Conservation (phyloP, 2,329 filamentous ascomycete genomes). For the Myotisia sp. region DNA sequence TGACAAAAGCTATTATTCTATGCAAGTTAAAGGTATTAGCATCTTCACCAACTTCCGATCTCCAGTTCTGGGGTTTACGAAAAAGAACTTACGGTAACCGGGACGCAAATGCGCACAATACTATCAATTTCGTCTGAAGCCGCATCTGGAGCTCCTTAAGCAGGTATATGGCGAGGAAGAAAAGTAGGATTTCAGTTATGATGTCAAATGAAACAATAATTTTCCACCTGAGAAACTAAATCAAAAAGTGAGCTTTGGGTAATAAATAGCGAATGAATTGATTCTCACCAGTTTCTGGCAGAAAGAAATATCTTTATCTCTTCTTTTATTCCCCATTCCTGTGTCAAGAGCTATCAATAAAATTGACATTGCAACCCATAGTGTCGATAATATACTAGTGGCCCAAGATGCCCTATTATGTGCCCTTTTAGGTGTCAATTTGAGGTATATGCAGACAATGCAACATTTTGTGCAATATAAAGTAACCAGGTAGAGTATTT, state of each 20-base stretch:
- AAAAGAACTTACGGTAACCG: conserved; percentile 23
- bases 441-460: conserved; percentile 31
- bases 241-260: too few relatives aligned
- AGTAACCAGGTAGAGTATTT: conserved; percentile 32
- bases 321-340: too few relatives aligned
- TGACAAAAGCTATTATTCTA: conserved; percentile 25
- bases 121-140: conserved; percentile 20
- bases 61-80: too few relatives aligned
- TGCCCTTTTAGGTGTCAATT: conserved; percentile 30
- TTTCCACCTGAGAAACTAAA: conserved; percentile 21
- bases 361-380: conserved; percentile 28
- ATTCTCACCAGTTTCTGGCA: too few relatives aligned
- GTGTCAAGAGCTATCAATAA: too few relatives aligned
- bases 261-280: too few relatives aligned
- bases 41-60: too few relatives aligned
- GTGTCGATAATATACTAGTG: conserved; percentile 24
- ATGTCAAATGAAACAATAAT: conserved; percentile 24
- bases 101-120: conserved; percentile 22
- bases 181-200: conserved; percentile 23
- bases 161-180: conserved; percentile 18
- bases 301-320: too few relatives aligned
- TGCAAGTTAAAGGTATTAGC: conserved; percentile 5
- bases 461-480: conserved; percentile 31
- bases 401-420: conserved; percentile 26
- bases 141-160: conserved; percentile 22